Evolutionary conservation across 805 yeast species (phyloP).

Genomic region (Naumovozyma dairenensis): DNA sequence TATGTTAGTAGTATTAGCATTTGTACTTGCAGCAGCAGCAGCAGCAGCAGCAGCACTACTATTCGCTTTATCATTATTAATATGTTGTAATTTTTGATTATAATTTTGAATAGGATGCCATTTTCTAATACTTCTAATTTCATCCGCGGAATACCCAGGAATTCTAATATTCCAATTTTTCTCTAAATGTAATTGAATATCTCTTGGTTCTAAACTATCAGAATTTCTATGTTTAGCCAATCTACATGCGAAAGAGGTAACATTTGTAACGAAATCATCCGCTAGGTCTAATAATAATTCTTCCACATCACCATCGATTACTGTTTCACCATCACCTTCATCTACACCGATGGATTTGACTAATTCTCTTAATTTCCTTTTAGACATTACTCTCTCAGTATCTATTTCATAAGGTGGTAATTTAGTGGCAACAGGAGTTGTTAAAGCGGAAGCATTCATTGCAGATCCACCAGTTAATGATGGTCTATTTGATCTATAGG

Average conservation of each 20-base stretch:
- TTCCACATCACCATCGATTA: constrained; percentile 92
- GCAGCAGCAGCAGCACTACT: background rate
- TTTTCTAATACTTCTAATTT: constrained; percentile 66
- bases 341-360: constrained; percentile 74
- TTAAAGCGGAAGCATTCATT: constrained; percentile 54
- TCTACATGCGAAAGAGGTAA: constrained; percentile 87
- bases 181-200: constrained; percentile 84
- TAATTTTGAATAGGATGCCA: constrained; percentile 58
- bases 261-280: constrained; percentile 87
- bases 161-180: constrained; percentile 90
- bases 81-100: constrained; percentile 51
- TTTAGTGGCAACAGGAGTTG: constrained; percentile 64
- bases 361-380: constrained; percentile 80
- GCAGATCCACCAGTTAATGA: constrained; percentile 80
- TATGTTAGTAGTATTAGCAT: background rate
- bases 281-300: constrained; percentile 85
- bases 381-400: constrained; percentile 75
- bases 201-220: constrained; percentile 78
- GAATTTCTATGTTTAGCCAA: constrained; percentile 90
- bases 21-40: background rate
- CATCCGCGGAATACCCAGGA: constrained; percentile 91
- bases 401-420: constrained; percentile 78
- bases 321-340: constrained; percentile 85
- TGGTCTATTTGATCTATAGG: constrained; percentile 64
- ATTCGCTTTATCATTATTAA: constrained; percentile 18